Base-by-base conservation (phyloP, 2,329 filamentous ascomycete genomes). In the Madurella fahalii region DNA sequence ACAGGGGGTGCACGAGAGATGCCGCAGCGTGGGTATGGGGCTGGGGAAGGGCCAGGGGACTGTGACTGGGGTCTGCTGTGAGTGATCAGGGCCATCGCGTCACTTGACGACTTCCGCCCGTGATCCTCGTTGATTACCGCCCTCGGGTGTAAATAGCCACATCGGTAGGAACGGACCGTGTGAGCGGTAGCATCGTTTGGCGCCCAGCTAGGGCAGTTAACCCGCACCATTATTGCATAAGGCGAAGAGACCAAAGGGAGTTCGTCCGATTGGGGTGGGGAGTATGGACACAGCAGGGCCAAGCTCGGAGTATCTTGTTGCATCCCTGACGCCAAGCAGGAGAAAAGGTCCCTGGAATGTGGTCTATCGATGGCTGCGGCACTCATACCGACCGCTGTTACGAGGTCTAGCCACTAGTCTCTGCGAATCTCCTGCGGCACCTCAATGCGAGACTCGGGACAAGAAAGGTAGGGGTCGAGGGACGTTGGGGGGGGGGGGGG, bases 131-230 rank as follows among this genome's bases (percentile, higher is more conserved):
- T 65, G 63, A 66, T 65, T 66, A 60, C 60, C 63, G 55, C 60
- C 56, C 58, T 64, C 57, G 62, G 63, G 65, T 62, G 61, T 51
- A 67, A 66, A 69, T 67, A 66, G 68, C 64, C 68, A 72, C 61
- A 61, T 68, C 72, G 72, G 72, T 68, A 70, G 64, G 67, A 61
- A 65, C 72, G 72, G 72, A 71, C 72, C 72, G 72, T 65, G 58
- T 62, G 68, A 67, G 71, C 71, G 69, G 65, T 58, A 58, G 59
- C 42, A 60, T 57, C 20, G 52, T 54, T 47, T 53, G 51, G 41
- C 51, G 45, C 47, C 54, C 54, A 59, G 51, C 50, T 53, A 55
- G 43, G 49, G 57, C 31, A 39, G 45, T 30, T 39, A 53, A 40
- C 41, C 50, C 50, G 47, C 56, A 47, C 53, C 44, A 17, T 59